Base-by-base conservation (phyloP, 1,284 basidiomycete species). In the Sanghuangporus sanghuang region DNA sequence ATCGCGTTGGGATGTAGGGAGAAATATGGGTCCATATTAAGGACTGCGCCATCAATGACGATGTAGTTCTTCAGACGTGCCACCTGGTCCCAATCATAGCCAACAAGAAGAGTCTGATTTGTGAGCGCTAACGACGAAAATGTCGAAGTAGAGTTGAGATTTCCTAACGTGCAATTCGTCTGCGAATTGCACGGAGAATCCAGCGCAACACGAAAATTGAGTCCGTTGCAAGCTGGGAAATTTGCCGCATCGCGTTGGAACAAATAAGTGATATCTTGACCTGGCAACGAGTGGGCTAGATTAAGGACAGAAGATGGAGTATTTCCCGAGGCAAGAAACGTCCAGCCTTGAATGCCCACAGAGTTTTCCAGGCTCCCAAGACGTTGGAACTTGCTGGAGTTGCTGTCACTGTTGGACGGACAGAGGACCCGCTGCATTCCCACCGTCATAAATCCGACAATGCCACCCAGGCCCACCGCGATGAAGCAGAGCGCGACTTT, bases 401-500 rank as follows among this genome's bases (percentile, higher is more conserved):
- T 67, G 60, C 84, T 75, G 42, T 80, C 84, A 58, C 83, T 79
- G 58, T 80, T 81, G 6, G 78, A 80, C 0, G 96, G 95, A 78
- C 96, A 99, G 36, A 99, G 83, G 23, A 93, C 92, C 67, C 88
- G 88, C 76, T 98, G 94, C 63, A 98, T 86, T 18, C 96, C 97
- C 72, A 99, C 93, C 54, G 97, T 99, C 64, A 91, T 83, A 75
- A 98, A 99, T 8, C 93, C 96, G 59, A 98, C 85, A 56, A 83
- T 76, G 23, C 80, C 89, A 69, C 95, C 97, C 27, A 98, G 76
- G 27, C 93, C 39, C 64, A 86, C 70, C 60, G 95, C 92, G 71
- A 97, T 89, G 74, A 90, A 86, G 74, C 95, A 98, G 7, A 99
- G 83, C 6, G 95, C 87, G 65, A 98, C 87, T 80, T 99, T 99